Base-by-base conservation (phyloP, 2,329 filamentous ascomycete genomes). In the Aspergillus aculeatinus region DNA sequence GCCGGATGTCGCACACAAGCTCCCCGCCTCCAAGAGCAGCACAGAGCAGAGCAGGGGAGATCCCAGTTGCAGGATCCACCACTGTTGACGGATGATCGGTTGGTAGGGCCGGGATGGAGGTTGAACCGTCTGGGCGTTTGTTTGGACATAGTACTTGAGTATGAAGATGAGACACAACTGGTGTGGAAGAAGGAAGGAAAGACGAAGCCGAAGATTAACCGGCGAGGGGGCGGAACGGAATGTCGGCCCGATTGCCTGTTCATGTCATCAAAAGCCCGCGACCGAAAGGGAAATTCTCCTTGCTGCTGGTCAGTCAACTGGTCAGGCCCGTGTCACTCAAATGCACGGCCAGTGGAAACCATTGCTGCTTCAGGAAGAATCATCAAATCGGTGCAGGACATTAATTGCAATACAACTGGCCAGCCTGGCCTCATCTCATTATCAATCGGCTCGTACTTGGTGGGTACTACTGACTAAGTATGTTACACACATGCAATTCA, bases 181-280 rank as follows among this genome's bases (percentile, higher is more conserved):
- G 14, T 35, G 33, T 5, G 14, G 9, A 3, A 16, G 33, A 16
- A 35, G 33, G 16, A 19, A 39, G 16, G 27, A 35, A 52, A 16
- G 44, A 55, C 39, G 53, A 48, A 11, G 7, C 71, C 71, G 71
- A 72, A 57, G 69, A 68, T 72, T 70, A 70, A 51, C 69, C 70
- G 69, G 16, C 48, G 19, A 35, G 60, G 60, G 57, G 57, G 56
- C 44, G 27, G 23, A 3, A 16, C 61, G 66, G 68, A 65, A 57
- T 59, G 29, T 64, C 65, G 66, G 67, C 19, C 68, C 68, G 68
- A 29, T 7, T 16, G 19, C 23, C 53, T 35, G 14, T 42, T 4
- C 23, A 23, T 4, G 5, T 23, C 5, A 23, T 23, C 23, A 23
- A 23, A 29, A 7, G 27, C 14, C 39, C 39, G 53, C 53, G 42